These are phyloP conservation scores for Alloteropsis semialata DNA, from an alignment of 176 grass and related monocot species.

Conservation along the genomic window DNA sequence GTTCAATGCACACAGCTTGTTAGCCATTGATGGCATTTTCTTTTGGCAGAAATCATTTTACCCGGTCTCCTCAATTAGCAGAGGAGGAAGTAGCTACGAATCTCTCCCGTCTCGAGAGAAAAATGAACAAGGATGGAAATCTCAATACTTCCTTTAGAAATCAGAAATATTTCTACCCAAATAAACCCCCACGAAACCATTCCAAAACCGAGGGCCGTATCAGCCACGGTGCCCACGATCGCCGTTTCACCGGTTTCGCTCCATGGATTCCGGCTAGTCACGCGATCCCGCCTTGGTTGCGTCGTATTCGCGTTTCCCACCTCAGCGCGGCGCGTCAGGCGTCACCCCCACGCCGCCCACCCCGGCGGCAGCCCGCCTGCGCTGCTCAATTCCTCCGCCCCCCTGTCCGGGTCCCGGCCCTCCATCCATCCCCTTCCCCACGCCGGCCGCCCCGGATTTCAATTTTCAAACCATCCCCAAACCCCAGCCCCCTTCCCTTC, in stretches of 20 bases:
- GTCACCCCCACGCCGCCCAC: background rate
- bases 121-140: background rate
- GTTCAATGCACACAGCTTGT: background rate
- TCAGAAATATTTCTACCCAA: background rate
- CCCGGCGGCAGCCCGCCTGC: background rate
- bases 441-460: conserved; percentile 21
- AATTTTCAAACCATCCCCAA: conserved; percentile 48
- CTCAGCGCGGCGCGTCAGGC: background rate
- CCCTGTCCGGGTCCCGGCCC: background rate
- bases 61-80: background rate
- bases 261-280: background rate
- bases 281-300: background rate
- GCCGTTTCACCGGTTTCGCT: background rate
- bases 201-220: background rate
- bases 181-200: background rate
- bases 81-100: too few species aligned
- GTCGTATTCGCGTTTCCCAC: conserved; percentile 4
- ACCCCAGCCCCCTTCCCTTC: conserved; percentile 4
- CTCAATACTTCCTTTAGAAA: background rate
- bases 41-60: background rate
- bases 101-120: too few species aligned
- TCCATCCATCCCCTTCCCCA: background rate
- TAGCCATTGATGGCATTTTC: background rate
- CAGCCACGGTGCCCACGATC: background rate
- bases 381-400: conserved; percentile 9